Evolutionary conservation across 306 rosid species (phyloP).

Genomic region (Ochetophila trinervis): DNA sequence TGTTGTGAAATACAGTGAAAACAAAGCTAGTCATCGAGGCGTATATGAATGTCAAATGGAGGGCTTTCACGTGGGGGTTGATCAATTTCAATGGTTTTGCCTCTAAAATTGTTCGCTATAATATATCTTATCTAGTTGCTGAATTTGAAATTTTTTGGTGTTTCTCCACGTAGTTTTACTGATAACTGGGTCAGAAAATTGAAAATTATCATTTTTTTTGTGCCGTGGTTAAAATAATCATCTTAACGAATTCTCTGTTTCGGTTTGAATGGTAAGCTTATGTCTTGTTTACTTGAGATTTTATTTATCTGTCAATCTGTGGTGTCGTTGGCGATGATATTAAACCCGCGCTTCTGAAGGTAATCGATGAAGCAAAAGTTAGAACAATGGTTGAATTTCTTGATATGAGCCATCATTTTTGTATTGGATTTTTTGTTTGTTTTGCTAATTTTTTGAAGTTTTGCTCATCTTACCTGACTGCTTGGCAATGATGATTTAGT

Average conservation of each 20-base stretch:
- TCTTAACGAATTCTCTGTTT: no score
- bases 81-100: slow-evolving; percentile 36
- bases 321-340: slow-evolving; percentile 32
- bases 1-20: slow-evolving; percentile 16
- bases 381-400: slow-evolving; percentile 71
- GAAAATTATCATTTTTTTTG: background rate
- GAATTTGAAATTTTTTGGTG: background rate
- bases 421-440: background rate
- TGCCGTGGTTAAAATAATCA: background rate
- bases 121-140: background rate
- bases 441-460: background rate
- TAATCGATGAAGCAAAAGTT: slow-evolving; percentile 46
- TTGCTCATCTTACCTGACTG: no score
- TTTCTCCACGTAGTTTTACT: no score
- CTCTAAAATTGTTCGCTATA: slow-evolving; percentile 46
- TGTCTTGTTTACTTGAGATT: background rate
- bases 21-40: slow-evolving; percentile 75
- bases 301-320: background rate
- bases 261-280: no score
- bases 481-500: slow-evolving; percentile 55
- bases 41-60: slow-evolving; percentile 18
- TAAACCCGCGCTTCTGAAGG: slow-evolving; percentile 66
- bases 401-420: slow-evolving; percentile 56
- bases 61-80: slow-evolving; percentile 47
- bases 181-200: no score